Percentiles rank a stretch among this genome's conserved stretches.
Evolutionary conservation across 495 filamentous ascomycete species (phyloP).

Genomic region (Pyrenula massariospora): DNA sequence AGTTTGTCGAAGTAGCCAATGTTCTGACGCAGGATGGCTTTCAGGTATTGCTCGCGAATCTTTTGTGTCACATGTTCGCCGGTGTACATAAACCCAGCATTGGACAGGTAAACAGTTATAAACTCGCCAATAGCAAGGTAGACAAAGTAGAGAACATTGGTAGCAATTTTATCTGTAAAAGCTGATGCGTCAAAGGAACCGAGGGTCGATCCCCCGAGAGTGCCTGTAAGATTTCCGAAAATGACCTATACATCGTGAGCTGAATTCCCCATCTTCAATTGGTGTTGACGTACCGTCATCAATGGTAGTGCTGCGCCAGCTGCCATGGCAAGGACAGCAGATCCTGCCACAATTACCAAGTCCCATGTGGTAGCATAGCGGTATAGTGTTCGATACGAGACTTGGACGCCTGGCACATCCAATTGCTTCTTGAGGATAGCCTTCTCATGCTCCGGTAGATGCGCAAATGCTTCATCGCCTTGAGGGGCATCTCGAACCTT

Average conservation of each 20-base stretch:
- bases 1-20: constrained; percentile 27
- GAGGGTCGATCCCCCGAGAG: constrained; percentile 1
- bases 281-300: not conserved
- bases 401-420: constrained; percentile 49
- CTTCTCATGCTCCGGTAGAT: constrained; percentile 36
- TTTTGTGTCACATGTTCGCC: constrained; percentile 19
- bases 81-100: constrained; percentile 14
- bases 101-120: constrained; percentile 16
- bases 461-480: constrained; percentile 25
- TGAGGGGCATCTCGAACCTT: constrained; percentile 6
- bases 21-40: constrained; percentile 27
- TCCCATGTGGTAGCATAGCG: constrained; percentile 62
- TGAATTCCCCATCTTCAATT: not conserved
- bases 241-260: constrained; percentile 47
- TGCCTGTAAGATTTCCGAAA: constrained; percentile 2
- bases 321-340: constrained; percentile 48
- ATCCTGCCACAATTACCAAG: constrained; percentile 48
- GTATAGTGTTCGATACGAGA: constrained; percentile 50
- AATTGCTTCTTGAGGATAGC: constrained; percentile 61
- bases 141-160: constrained; percentile 8
- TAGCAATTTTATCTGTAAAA: not conserved
- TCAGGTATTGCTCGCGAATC: constrained; percentile 21
- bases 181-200: not conserved
- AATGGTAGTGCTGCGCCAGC: constrained; percentile 58
- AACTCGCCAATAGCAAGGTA: constrained; percentile 17